Evolutionary conservation across 2,329 filamentous ascomycete species (phyloP), one percentile per base, ranked within the genome.

Genomic region (Trichoderma endophyticum): DNA sequence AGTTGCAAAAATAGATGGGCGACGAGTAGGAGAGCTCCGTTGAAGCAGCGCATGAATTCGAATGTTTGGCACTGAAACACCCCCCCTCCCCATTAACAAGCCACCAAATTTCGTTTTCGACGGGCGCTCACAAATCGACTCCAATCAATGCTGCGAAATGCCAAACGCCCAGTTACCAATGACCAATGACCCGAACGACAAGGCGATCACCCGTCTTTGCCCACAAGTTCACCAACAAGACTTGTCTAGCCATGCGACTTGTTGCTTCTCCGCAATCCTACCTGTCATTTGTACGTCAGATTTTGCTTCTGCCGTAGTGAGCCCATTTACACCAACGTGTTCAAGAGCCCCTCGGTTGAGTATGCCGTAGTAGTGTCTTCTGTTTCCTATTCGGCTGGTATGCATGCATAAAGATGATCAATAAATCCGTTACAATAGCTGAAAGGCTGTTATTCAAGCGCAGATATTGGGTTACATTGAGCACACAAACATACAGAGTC

Each of bases 1-100:
- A 26, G 12, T 39, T 54, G 66, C 66, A 51, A 69, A 69, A 61
- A 69, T 69, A 69, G 66, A 68, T 36, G 54, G 4, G 51, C 64
- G 18, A 14, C 28, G 28, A 65, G 62, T 18, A 21, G 24, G 18
- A 59, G 30, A 51, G 43, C 43, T 48, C 18, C 43, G 26, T 59
- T 34, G 62, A 65, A 65, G 54, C 15, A 26, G 21, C 54, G 54
- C 65, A 59, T 68, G 65, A 68, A 68, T 48, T 18, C 48, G 14
- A 21, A 60, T 60, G 66, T 60, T 48, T 69, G 43, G 36, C 54
- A 28, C 66, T 61, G 66, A 69, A 69, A 69, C 66, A 30, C 36
- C 54, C 36, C 54, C 36, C 32, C 64, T 12, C 63, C 59, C 21
- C 59, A 14, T 34, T 24, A 48, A 28, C 11, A 24, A 64, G 62